Conservation (phyloP, 768 basidiomycete species). For the Paxillus ammoniavirescens region DNA sequence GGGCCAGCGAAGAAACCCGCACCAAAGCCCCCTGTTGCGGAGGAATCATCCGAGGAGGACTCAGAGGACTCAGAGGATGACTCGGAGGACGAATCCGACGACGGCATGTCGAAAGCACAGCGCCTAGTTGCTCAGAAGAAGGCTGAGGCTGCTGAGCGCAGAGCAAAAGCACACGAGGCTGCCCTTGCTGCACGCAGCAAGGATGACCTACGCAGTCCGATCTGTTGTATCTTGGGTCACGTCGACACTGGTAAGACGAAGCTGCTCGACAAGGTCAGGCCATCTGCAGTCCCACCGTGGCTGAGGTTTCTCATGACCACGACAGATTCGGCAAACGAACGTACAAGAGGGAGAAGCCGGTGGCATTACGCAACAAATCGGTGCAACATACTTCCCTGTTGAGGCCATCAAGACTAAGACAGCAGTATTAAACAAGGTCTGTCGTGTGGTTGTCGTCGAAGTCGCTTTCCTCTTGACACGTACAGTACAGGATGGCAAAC, state of each 20-base stretch:
- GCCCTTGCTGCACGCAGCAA: constrained; percentile 85
- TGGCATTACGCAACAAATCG: constrained; percentile 99
- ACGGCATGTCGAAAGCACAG: constrained; percentile 67
- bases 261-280: constrained; percentile 85
- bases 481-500: constrained; percentile 57
- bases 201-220: constrained; percentile 91
- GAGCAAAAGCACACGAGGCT: constrained; percentile 75
- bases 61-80: constrained; percentile 49
- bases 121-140: constrained; percentile 69
- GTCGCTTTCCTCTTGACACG: constrained; percentile 7
- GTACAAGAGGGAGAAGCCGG: constrained; percentile 99
- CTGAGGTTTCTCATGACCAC: constrained; percentile 2
- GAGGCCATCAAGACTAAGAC: constrained; percentile 95
- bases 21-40: constrained; percentile 24
- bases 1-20: constrained; percentile 16
- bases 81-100: constrained; percentile 52
- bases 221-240: constrained; percentile 98
- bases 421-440: constrained; percentile 83
- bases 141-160: constrained; percentile 80
- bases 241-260: constrained; percentile 99
- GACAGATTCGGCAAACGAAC: constrained; percentile 97
- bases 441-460: constrained; percentile 7
- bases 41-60: constrained; percentile 30
- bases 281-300: not conserved
- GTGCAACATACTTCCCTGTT: constrained; percentile 98